These are phyloP conservation scores for Erythrophleum fordii DNA, from an alignment of 306 rosid genomes.

Conservation along the genomic window DNA sequence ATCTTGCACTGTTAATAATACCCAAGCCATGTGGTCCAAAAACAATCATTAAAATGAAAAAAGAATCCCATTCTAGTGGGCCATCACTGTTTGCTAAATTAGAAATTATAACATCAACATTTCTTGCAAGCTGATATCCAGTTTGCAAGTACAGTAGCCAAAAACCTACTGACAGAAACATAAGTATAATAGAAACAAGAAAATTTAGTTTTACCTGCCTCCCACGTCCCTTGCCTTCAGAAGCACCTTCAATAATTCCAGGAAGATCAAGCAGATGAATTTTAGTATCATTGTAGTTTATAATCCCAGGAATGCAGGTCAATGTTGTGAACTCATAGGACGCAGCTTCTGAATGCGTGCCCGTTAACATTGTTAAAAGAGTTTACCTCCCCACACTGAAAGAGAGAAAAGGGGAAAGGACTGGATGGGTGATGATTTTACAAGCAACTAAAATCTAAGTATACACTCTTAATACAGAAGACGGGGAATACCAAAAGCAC, in stretches of 20 bases:
- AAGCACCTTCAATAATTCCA: conserved; percentile 99
- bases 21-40: conserved; percentile 29
- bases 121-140: conserved; percentile 22
- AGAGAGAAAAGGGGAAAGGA: conserved; percentile 32
- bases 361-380: conserved; percentile 91
- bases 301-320: conserved; percentile 96
- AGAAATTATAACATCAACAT: background rate
- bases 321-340: conserved; percentile 96
- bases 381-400: conserved; percentile 97
- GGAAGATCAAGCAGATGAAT: conserved; percentile 98
- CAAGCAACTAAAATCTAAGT: conserved; percentile 3
- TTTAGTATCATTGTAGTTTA: conserved; percentile 92
- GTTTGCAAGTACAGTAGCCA: background rate
- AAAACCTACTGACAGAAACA: background rate
- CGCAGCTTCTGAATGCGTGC: conserved; percentile 95
- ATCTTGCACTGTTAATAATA: conserved; percentile 35
- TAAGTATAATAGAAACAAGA: conserved; percentile 10
- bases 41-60: background rate
- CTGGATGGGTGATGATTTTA: conserved; percentile 10
- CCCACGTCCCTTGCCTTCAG: conserved; percentile 99
- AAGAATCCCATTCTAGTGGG: background rate
- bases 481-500: background rate
- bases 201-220: conserved; percentile 72
- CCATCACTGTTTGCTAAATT: background rate
- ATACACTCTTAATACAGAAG: background rate